Percentiles rank a stretch among this genome's conserved stretches.
Evolutionary conservation across 208 protist species (phyloP).

Genomic region (Vickermania spadyakhi): DNA sequence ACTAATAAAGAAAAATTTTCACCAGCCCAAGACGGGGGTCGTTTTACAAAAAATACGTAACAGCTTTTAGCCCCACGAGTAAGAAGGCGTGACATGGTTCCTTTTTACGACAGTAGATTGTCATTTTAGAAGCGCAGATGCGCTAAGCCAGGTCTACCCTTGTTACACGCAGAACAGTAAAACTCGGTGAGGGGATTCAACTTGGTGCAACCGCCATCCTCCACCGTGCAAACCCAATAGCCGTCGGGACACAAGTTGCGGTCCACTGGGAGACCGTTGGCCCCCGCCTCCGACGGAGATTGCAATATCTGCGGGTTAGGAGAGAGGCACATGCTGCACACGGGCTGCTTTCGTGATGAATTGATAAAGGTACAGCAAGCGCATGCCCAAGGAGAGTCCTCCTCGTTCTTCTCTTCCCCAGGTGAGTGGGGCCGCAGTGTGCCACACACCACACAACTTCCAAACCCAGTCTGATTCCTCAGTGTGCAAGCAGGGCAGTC

Average conservation of each 20-base stretch:
- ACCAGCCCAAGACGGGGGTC: too few relatives aligned
- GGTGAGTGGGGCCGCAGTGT: slow-evolving; percentile 17
- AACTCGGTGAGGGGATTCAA: slow-evolving; percentile 73
- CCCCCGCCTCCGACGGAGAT: background rate
- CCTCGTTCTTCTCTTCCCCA: slow-evolving; percentile 15
- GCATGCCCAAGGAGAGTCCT: slow-evolving; percentile 47
- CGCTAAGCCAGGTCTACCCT: slow-evolving; percentile 61
- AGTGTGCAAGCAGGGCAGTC: slow-evolving; percentile 39
- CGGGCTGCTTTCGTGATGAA: slow-evolving; percentile 15
- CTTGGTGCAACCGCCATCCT: slow-evolving; percentile 80
- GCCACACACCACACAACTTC: slow-evolving; percentile 28
- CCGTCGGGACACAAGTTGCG: slow-evolving; percentile 56
- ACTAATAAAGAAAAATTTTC: too few relatives aligned
- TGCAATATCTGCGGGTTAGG: slow-evolving; percentile 33
- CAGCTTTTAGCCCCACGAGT: too few relatives aligned
- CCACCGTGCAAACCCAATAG: slow-evolving; percentile 74
- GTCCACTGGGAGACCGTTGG: slow-evolving; percentile 1
- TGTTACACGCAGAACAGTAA: slow-evolving; percentile 80
- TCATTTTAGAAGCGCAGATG: slow-evolving; percentile 45
- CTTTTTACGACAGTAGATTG: too few relatives aligned
- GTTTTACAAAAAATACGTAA: too few relatives aligned
- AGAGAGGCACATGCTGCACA: slow-evolving; percentile 40
- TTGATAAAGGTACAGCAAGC: slow-evolving; percentile 57
- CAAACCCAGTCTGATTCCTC: slow-evolving; percentile 17
- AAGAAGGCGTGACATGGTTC: too few relatives aligned